A percentile compares a stretch with the other conserved stretches of the same genome.
These are phyloP conservation scores for Huntiella omanensis DNA, from an alignment of 2,329 filamentous ascomycete species.

Conservation along the genomic window DNA sequence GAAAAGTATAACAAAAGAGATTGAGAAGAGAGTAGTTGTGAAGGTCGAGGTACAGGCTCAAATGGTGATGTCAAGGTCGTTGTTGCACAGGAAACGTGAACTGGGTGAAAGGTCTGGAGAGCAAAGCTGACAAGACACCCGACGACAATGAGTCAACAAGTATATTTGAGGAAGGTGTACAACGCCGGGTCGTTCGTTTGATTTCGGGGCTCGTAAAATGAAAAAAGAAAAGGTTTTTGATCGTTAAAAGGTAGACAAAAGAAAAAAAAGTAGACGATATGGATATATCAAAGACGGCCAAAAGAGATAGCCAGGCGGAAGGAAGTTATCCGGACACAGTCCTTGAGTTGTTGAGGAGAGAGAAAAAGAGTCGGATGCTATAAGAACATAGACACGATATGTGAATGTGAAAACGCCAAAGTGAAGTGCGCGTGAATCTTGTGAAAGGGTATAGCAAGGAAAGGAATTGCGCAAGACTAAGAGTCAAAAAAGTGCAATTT, in stretches of 20 bases:
- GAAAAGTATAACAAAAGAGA: slow-evolving; percentile 1
- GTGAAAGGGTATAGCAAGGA: background rate
- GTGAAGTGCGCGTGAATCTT: background rate
- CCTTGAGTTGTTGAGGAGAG: background rate
- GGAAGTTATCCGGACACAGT: no score
- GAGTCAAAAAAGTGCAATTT: background rate
- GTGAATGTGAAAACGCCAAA: slow-evolving; percentile 4
- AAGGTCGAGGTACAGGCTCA: slow-evolving; percentile 12
- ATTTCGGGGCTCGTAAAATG: slow-evolving; percentile 25
- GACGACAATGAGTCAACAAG: slow-evolving; percentile 10
- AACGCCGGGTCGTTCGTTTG: slow-evolving; percentile 16
- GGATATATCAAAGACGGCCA: slow-evolving; percentile 12
- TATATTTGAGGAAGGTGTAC: slow-evolving; percentile 10
- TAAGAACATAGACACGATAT: slow-evolving; percentile 7
- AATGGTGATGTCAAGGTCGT: slow-evolving; percentile 6
- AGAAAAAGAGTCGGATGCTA: slow-evolving; percentile 4
- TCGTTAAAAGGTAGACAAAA: slow-evolving; percentile 17
- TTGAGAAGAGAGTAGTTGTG: background rate
- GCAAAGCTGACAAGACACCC: background rate
- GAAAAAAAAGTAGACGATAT: slow-evolving; percentile 16
- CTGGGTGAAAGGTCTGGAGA: slow-evolving; percentile 9
- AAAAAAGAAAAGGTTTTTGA: slow-evolving; percentile 1
- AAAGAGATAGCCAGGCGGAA: background rate
- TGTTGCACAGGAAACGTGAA: slow-evolving; percentile 12
- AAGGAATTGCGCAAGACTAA: background rate